Evolutionary conservation across 306 rosid species (phyloP), one percentile per base, ranked within the genome.

Genomic region (Trifolium repens): DNA sequence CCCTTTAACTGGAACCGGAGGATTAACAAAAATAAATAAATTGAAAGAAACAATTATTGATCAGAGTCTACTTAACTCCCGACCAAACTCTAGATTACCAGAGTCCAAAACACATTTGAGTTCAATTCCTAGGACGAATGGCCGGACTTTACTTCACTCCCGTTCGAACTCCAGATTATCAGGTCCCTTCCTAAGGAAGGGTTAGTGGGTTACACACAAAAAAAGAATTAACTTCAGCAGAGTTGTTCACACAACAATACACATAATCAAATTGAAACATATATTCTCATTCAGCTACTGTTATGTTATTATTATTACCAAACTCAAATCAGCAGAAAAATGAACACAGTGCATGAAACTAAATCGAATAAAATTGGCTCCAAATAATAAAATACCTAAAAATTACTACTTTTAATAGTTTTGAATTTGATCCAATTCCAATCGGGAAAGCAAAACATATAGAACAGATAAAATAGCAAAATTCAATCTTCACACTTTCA

Each of bases 391-490:
- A 59, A n/a, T 7, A 24, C 37, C 9, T 5, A 57, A 50, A 49
- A 14, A 11, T 26, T 1, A 30, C 15, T 37, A 2, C 3, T 59
- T 27, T 5, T 5, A 27, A 30, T 2, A 17, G n/a, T 46, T 32
- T 12, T 3, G 27, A 22, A 68, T 47, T 47, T 59, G 83, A 80
- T 74, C 72, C 71, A 67, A 74, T 61, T 74, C 72, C 71, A 67
- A 74, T 61, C 70, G 5, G 53, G 15, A 12, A 70, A 63, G 67
- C 39, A 46, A 32, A 75, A 60, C 11, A 49, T 26, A 24, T 53
- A 72, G 73, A 60, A 76, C 27, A 11, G 5, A 16, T 0, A 24
- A 53, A 71, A 5, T 2, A 72, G 72, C 5, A 60, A 27, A 74
- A 53, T 15, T 40, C 37, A 67, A 37, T 16, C 46, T 66, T 37